Base-by-base conservation (phyloP, 306 rosid species). In the Gastrolobium villosum region DNA sequence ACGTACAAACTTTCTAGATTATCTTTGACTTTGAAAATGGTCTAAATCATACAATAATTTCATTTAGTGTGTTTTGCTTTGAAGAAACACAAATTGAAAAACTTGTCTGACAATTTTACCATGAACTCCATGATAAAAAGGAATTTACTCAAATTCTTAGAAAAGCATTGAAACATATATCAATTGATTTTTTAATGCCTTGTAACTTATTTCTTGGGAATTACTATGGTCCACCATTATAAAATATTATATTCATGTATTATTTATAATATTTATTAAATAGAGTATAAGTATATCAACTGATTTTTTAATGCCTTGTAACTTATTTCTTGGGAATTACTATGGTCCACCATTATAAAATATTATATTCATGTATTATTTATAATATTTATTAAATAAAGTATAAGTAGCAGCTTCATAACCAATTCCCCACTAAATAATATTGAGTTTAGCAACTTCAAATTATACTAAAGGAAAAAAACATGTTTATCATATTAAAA, bases 21-120 rank as follows among this genome's bases (percentile, higher is more conserved):
- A 46, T 46, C 46, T 73, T 65, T 10, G 48, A 57, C 36, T 46
- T 20, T 20, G 26, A 20, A 20, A 20, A 57, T 14, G 54, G 3
- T 65, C 61, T 64, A 11, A 9, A 44, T 32, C 52, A 11, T 14
- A n/a, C 31, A 10, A 10, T 4, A 39, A 70, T 9, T 11, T 31
- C 34, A 11, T 4, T 72, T 50, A 37, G 41, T 36, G 43, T 26
- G 11, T 9, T 8, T 81, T 67, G 49, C 84, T 67, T 81, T 36
- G 37, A 81, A 81, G 80, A 66, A 65, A 74, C 35, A 20, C 2
- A 1, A 54, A 43, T 55, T 55, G 36, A 26, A 15, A 55, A 10
- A 30, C 31, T 56, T 72, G n/a, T 14, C 8, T 32, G 10, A 3
- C 13, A 15, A 7, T 39, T 28, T 10, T 26, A 72, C 43, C 26